Conservation (phyloP, 495 filamentous ascomycete species). For the Bathelium albidoporum region DNA sequence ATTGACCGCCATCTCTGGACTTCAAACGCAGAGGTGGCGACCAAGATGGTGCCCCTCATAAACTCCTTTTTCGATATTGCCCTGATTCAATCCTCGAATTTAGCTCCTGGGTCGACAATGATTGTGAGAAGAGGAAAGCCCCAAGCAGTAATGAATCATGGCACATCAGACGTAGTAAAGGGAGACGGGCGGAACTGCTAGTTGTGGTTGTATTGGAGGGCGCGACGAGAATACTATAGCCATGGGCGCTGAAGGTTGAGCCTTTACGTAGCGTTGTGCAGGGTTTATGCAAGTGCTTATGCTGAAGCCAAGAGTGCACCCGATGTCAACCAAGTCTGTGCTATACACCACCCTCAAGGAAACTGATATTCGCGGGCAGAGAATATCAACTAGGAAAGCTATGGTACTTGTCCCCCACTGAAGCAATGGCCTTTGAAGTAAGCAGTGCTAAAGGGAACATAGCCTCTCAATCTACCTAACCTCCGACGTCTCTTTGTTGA, state of each 20-base stretch:
- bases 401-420: neutral
- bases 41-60: slow-evolving; percentile 40
- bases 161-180: neutral
- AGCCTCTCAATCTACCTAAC: slow-evolving; percentile 77
- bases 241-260: neutral
- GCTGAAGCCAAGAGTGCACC: neutral
- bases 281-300: slow-evolving; percentile 12
- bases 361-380: neutral
- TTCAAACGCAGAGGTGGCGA: slow-evolving; percentile 35
- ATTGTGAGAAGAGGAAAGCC: neutral
- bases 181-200: no score
- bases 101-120: neutral
- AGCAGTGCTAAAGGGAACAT: slow-evolving; percentile 20
- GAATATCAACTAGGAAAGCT: no score
- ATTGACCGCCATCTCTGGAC: slow-evolving; percentile 73
- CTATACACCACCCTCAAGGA: neutral
- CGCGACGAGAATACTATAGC: no score
- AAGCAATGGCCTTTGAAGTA: neutral
- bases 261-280: neutral
- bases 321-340: neutral
- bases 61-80: neutral
- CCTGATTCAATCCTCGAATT: neutral
- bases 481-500: slow-evolving; percentile 93
- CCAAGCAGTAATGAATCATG: neutral
- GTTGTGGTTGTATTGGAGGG: no score